Evolutionary conservation across 768 basidiomycete species (phyloP).

Genomic region (Hysterangium stoloniferum): DNA sequence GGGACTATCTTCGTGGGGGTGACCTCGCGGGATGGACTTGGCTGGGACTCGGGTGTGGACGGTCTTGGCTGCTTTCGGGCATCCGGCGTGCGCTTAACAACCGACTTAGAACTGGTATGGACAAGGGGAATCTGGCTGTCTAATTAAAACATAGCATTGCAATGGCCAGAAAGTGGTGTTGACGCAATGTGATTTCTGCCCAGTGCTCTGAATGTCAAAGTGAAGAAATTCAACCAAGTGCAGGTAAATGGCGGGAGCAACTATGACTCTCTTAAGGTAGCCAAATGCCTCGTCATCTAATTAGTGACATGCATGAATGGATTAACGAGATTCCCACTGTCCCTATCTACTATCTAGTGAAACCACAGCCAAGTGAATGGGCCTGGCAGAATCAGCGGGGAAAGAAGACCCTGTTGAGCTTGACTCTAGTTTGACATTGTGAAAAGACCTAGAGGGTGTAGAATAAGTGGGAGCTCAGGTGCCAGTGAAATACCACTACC

Average conservation of each 20-base stretch:
- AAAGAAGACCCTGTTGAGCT: no score
- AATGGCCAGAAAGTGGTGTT: slow-evolving; percentile 28
- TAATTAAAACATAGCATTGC: slow-evolving; percentile 35
- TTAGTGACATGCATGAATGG: no score
- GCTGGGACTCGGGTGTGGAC: slow-evolving; percentile 22
- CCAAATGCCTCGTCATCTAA: slow-evolving; percentile 34
- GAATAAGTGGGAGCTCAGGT: slow-evolving; percentile 33
- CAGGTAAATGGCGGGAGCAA: slow-evolving; percentile 33
- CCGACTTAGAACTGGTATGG: slow-evolving; percentile 34
- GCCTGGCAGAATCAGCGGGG: no score
- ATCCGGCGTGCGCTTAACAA: slow-evolving; percentile 29
- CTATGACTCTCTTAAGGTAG: slow-evolving; percentile 34
- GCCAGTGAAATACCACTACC: no score
- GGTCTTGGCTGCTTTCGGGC: slow-evolving; percentile 26
- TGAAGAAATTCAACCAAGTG: slow-evolving; percentile 33
- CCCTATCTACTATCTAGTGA: slow-evolving; percentile 40
- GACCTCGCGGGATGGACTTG: slow-evolving; percentile 21
- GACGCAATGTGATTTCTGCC: slow-evolving; percentile 33
- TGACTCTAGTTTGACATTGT: slow-evolving; percentile 34
- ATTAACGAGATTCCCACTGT: slow-evolving; percentile 38
- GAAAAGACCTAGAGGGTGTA: slow-evolving; percentile 33
- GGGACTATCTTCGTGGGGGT: slow-evolving; percentile 23
- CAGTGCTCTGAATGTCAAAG: slow-evolving; percentile 32
- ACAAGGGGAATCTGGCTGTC: slow-evolving; percentile 35
- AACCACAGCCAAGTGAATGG: no score